Percentiles rank a stretch among this genome's conserved stretches.
Evolutionary conservation across 192 early-diverging fungal species (phyloP).

Genomic region (Funneliformis geosporum): DNA sequence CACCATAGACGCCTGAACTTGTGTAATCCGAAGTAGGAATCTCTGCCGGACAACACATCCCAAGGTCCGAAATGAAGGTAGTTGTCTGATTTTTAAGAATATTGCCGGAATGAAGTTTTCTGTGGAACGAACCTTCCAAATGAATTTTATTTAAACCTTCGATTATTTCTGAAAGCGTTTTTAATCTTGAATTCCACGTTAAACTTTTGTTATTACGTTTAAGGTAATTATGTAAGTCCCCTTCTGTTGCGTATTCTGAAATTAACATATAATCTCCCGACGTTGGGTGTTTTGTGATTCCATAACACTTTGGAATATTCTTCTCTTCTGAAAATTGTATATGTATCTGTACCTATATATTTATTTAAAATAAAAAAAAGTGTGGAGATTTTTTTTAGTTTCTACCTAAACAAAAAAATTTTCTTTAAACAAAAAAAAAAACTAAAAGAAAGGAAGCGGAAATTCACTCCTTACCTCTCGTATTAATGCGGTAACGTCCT

Average conservation of each 20-base stretch:
- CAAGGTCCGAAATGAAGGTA: constrained; percentile 36
- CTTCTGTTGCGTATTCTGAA: constrained; percentile 38
- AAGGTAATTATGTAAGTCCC: constrained; percentile 41
- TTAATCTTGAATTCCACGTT: constrained; percentile 36
- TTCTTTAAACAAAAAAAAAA: not conserved
- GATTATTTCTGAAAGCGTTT: constrained; percentile 36
- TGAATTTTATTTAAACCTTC: constrained; percentile 46
- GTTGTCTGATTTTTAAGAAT: not conserved
- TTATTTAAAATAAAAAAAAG: not conserved
- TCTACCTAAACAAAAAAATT: not conserved
- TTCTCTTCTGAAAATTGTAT: not conserved
- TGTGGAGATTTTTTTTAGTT: not conserved
- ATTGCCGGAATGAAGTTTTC: constrained; percentile 37
- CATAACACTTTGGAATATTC: constrained; percentile 21
- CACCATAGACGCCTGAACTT: constrained; percentile 11
- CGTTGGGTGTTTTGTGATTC: constrained; percentile 21
- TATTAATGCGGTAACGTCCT: not conserved
- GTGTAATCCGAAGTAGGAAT: not conserved
- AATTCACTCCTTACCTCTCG: constrained; percentile 3
- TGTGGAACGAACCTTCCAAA: constrained; percentile 40
- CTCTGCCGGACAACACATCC: constrained; percentile 36
- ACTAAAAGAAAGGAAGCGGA: not conserved
- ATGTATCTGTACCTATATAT: not conserved
- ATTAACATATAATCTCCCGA: constrained; percentile 44
- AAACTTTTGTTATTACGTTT: constrained; percentile 35